Conservation (phyloP, 164 flowering plant species). For the Protea cynaroides region DNA sequence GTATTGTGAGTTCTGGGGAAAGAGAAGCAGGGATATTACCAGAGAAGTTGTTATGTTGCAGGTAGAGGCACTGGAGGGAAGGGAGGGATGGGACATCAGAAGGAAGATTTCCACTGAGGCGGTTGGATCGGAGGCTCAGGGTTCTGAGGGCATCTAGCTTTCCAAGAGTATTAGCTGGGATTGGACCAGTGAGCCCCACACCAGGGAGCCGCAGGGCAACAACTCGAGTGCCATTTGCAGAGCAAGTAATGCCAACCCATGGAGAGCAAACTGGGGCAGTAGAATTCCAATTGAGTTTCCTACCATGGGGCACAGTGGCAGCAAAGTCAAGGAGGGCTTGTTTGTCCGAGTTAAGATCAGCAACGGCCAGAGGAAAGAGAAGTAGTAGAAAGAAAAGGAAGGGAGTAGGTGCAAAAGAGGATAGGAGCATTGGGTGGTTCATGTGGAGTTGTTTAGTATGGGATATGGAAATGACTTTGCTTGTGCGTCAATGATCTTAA, state of each 20-base stretch:
- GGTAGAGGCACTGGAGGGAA: constrained; percentile 52
- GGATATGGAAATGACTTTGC: constrained; percentile 8
- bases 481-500: neutral
- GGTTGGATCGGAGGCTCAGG: constrained; percentile 80
- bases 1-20: constrained; percentile 38
- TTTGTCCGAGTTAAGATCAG: constrained; percentile 52
- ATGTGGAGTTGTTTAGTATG: constrained; percentile 14
- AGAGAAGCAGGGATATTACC: constrained; percentile 57
- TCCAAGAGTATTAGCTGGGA: constrained; percentile 50
- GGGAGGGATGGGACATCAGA: constrained; percentile 66
- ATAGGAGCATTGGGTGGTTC: constrained; percentile 21
- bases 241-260: constrained; percentile 67
- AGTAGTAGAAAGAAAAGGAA: constrained; percentile 8
- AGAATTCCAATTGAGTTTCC: constrained; percentile 55
- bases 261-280: constrained; percentile 42
- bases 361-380: constrained; percentile 18
- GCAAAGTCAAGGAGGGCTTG: constrained; percentile 64
- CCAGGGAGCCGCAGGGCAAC: constrained; percentile 52
- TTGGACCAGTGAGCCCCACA: constrained; percentile 47
- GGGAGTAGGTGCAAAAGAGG: neutral
- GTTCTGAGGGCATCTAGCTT: constrained; percentile 48
- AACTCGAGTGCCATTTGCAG: constrained; percentile 31
- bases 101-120: constrained; percentile 64
- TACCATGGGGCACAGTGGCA: constrained; percentile 44
- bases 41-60: constrained; percentile 75